A percentile compares a stretch with the other conserved stretches of the same genome.
Evolutionary conservation across 768 basidiomycete genomes (phyloP).

Genomic region (Coprinopsis strossmayeri): DNA sequence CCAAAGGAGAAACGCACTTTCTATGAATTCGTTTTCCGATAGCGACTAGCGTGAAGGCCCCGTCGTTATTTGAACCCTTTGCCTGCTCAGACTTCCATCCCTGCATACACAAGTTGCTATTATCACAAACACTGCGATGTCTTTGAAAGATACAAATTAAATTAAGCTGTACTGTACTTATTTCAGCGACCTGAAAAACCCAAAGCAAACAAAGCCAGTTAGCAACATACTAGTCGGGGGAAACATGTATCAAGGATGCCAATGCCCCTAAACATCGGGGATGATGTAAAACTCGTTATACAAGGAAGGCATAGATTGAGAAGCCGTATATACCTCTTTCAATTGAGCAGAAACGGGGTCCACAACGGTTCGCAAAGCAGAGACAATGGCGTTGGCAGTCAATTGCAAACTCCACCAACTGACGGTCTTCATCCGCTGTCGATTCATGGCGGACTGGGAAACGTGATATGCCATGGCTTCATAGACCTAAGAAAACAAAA

Average conservation of each 20-base stretch:
- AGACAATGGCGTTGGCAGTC: constrained; percentile 83
- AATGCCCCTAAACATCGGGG: constrained; percentile 14
- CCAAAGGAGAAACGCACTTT: constrained; percentile 2
- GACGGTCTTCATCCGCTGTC: constrained; percentile 79
- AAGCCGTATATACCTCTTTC: constrained; percentile 36
- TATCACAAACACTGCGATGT: too few relatives aligned
- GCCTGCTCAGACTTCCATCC: too few relatives aligned
- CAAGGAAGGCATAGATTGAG: constrained; percentile 19
- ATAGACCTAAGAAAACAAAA: constrained; percentile 54
- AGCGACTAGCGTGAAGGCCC: too few relatives aligned
- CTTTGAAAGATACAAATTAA: background rate
- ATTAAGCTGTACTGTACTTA: too few relatives aligned
- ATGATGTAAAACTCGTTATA: constrained; percentile 16
- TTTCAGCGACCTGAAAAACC: too few relatives aligned
- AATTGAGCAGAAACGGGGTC: constrained; percentile 56
- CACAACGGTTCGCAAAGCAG: constrained; percentile 67
- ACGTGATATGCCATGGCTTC: constrained; percentile 95
- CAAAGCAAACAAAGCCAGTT: background rate
- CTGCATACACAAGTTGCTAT: too few relatives aligned
- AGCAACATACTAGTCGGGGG: background rate
- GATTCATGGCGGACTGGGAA: constrained; percentile 81
- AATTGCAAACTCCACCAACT: constrained; percentile 93
- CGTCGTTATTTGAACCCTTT: too few relatives aligned
- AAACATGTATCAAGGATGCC: background rate
- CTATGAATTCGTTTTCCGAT: constrained; percentile 8